Percentiles rank a stretch among this genome's conserved stretches.
These are phyloP conservation scores for Cladosporium sp. DNA, from an alignment of 2,329 filamentous ascomycete genomes.

Conservation along the genomic window DNA sequence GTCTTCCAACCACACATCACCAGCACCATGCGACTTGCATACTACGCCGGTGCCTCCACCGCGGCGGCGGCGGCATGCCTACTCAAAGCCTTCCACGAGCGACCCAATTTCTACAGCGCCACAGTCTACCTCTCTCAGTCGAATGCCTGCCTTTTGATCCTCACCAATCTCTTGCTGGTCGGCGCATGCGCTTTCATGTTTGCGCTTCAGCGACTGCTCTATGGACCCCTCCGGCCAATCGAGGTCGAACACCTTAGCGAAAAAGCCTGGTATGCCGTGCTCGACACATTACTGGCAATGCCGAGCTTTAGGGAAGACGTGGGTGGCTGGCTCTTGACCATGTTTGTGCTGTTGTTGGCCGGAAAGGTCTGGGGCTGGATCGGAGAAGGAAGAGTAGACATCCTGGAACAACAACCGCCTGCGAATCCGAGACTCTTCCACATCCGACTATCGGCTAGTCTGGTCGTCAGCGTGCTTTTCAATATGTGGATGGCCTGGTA, in stretches of 20 bases:
- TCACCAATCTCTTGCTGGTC: slow-evolving; percentile 86
- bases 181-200: slow-evolving; percentile 77
- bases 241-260: slow-evolving; percentile 97
- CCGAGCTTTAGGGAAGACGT: slow-evolving; percentile 96
- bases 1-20: slow-evolving; percentile 4
- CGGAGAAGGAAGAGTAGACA: slow-evolving; percentile 87
- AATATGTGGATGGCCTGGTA: slow-evolving; percentile 77
- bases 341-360: slow-evolving; percentile 89
- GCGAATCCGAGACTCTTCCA: slow-evolving; percentile 87
- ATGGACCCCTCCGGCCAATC: slow-evolving; percentile 82
- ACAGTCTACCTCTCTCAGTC: slow-evolving; percentile 96
- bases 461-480: slow-evolving; percentile 74
- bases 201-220: slow-evolving; percentile 83
- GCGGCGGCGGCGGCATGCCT: slow-evolving; percentile 79
- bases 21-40: slow-evolving; percentile 27
- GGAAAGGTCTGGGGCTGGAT: slow-evolving; percentile 99
- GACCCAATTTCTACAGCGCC: slow-evolving; percentile 96
- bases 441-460: slow-evolving; percentile 70
- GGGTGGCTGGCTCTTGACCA: slow-evolving; percentile 88
- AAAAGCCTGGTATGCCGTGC: slow-evolving; percentile 96
- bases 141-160: slow-evolving; percentile 89
- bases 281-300: slow-evolving; percentile 95
- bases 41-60: slow-evolving; percentile 57
- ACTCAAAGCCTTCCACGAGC: slow-evolving; percentile 86
- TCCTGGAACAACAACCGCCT: slow-evolving; percentile 91